These are phyloP conservation scores for Aspergillus ustus DNA, from an alignment of 2,329 filamentous ascomycete species.

Conservation along the genomic window DNA sequence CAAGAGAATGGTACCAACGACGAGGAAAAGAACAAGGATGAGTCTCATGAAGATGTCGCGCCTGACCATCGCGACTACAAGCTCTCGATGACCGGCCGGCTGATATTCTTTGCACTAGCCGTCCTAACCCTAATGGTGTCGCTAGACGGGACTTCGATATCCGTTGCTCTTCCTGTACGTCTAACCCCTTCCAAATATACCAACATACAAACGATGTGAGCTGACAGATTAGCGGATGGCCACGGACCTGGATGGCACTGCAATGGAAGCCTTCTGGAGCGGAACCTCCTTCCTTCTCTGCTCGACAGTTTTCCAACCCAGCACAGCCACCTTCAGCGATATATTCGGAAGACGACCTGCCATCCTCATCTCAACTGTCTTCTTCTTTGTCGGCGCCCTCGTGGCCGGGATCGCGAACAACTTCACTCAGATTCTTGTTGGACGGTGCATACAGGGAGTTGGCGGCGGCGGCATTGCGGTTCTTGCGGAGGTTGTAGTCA, in stretches of 20 bases:
- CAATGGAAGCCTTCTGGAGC: conserved; percentile 71
- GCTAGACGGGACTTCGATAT: conserved; percentile 68
- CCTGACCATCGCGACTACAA: conserved; percentile 13
- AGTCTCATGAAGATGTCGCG: neutral
- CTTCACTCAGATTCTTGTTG: conserved; percentile 56
- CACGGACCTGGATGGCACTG: conserved; percentile 55
- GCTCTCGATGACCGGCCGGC: conserved; percentile 12
- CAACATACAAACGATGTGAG: neutral
- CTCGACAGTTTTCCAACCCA: conserved; percentile 58
- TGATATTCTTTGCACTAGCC: conserved; percentile 30
- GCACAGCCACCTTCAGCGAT: conserved; percentile 56
- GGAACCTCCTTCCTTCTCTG: conserved; percentile 71
- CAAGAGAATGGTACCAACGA: neutral
- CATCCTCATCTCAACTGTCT: conserved; percentile 45
- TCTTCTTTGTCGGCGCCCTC: conserved; percentile 59
- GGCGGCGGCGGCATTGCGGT: conserved; percentile 51
- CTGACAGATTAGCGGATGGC: conserved; percentile 50
- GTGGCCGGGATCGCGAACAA: conserved; percentile 55
- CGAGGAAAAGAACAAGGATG: neutral
- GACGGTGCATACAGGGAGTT: conserved; percentile 60
- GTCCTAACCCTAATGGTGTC: conserved; percentile 66
- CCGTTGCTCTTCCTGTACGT: conserved; percentile 59
- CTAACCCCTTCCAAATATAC: neutral
- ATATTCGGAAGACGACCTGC: conserved; percentile 58
- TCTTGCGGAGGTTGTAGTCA: conserved; percentile 51